Evolutionary conservation across 2,329 filamentous ascomycete genomes (phyloP).

Genomic region (Epichloe typhina): DNA sequence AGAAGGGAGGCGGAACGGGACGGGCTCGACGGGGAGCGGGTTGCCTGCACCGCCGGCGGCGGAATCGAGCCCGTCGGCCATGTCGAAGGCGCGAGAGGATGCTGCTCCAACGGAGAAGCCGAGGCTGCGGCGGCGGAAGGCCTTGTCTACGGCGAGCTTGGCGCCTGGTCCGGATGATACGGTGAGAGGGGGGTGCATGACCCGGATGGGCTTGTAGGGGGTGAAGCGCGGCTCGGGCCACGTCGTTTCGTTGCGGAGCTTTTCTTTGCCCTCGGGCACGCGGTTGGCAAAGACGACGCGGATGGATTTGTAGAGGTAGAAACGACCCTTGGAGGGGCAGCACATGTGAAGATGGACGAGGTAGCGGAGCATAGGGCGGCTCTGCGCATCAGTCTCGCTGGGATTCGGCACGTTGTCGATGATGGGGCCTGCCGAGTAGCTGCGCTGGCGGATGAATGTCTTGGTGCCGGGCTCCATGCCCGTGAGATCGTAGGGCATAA

Average conservation of each 20-base stretch:
- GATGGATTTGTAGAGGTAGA: conserved; percentile 82
- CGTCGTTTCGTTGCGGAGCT: conserved; percentile 77
- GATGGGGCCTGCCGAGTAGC: conserved; percentile 77
- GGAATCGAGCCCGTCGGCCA: conserved; percentile 15
- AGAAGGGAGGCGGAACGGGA: conserved; percentile 33
- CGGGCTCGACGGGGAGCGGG: conserved; percentile 31
- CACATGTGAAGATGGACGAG: conserved; percentile 90
- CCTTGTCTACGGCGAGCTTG: conserved; percentile 45
- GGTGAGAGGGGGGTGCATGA: conserved; percentile 31
- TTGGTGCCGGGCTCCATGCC: conserved; percentile 93
- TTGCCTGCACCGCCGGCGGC: conserved; percentile 15
- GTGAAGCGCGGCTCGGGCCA: conserved; percentile 78
- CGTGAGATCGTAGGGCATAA: conserved; percentile 81
- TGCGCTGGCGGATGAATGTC: conserved; percentile 89
- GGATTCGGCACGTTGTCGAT: conserved; percentile 47
- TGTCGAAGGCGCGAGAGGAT: conserved; percentile 21
- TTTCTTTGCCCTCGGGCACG: conserved; percentile 90
- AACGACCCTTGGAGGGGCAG: conserved; percentile 68
- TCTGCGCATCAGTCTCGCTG: conserved; percentile 14
- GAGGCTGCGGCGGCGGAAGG: conserved; percentile 42
- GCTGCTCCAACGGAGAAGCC: conserved; percentile 29
- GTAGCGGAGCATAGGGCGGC: conserved; percentile 71
- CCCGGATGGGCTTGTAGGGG: conserved; percentile 59
- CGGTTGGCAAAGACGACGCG: conserved; percentile 94
- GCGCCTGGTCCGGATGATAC: conserved; percentile 29